A percentile compares a stretch with the other conserved stretches of the same genome.
phyloP scores from a whole-genome alignment of 2,329 filamentous ascomycete species.

The Rhynchosporium secalis region DNA sequence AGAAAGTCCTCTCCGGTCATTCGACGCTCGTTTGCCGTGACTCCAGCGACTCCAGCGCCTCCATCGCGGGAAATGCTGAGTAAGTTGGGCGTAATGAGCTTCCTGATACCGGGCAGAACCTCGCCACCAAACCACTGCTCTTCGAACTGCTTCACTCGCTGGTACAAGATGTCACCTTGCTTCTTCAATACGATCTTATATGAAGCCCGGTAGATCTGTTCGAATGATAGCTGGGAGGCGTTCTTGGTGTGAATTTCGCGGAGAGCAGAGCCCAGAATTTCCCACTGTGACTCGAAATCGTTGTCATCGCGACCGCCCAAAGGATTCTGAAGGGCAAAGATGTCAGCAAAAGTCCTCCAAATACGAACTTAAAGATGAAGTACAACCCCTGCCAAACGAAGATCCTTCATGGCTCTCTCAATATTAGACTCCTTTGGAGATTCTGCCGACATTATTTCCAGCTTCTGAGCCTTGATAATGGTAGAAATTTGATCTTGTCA shows the following conservation, averaged over 20 bases:
- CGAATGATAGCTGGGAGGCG: conserved; percentile 86
- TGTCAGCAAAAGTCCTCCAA: conserved; percentile 13
- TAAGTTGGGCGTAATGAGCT: conserved; percentile 70
- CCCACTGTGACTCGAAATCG: conserved; percentile 88
- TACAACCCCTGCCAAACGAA: background rate
- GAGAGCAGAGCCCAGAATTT: conserved; percentile 72
- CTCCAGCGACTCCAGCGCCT: conserved; percentile 55
- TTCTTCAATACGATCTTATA: conserved; percentile 94
- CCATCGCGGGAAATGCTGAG: conserved; percentile 48
- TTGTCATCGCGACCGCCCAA: conserved; percentile 53
- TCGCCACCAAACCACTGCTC: conserved; percentile 74
- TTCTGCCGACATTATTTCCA: conserved; percentile 13
- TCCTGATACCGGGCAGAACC: conserved; percentile 70
- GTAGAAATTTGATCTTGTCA: background rate
- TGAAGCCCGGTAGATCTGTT: conserved; percentile 88
- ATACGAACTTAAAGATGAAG: conserved; percentile 4
- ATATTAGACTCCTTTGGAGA: conserved; percentile 9
- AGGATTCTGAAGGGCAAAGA: conserved; percentile 48
- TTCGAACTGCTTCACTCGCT: conserved; percentile 78
- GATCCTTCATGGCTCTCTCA: conserved; percentile 11
- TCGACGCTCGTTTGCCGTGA: conserved; percentile 75
- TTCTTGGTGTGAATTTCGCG: conserved; percentile 90
- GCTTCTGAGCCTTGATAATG: background rate
- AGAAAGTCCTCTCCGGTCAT: conserved; percentile 83
- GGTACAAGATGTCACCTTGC: conserved; percentile 79